Evolutionary conservation across 208 protist species (phyloP), one percentile per base, ranked within the genome.

Genomic region (Phytomonas serpens): DNA sequence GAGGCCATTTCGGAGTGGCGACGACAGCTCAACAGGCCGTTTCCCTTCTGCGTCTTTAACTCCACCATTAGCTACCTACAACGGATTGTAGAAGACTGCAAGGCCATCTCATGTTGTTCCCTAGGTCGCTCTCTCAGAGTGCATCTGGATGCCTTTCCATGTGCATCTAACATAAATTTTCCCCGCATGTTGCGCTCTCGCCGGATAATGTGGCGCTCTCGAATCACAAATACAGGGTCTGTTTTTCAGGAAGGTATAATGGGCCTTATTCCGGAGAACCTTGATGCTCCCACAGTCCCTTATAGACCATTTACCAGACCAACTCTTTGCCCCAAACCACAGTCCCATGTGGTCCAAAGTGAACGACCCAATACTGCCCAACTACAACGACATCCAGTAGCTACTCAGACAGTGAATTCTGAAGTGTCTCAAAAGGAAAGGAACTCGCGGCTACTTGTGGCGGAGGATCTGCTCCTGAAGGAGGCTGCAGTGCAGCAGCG

Each of bases 1-100:
- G 84, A 94, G 73, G 73, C 83, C 10, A 83, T 94, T 61, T 72
- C 83, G 38, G 68, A 81, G 37, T 94, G 89, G 89, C 84, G 86
- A 0, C 80, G 87, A 69, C 69, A 77, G 47, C 78, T 94, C 29
- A 82, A 69, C 29, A 74, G 79, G 0, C 85, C 86, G 2, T 91
- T 83, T 74, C 74, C 85, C 0, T 94, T 94, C 68, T 69, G 77
- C 4, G 63, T 87, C 31, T 61, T 61, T 40, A 65, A 68, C 19
- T 82, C 80, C 0, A 75, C 84, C 33, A 11, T 47, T 47, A 85
- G 88, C 72, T 92, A 90, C 61, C 68, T 91, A 13, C 67, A 78
- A 19, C 75, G 73, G 62, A 85, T 92, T 61, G 1, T 85, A n/a
- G 75, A 80, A 1, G 85, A 92, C 68, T 85, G 82, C 61, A 68